Evolutionary conservation across 1,139 yeast species (phyloP), one percentile per base, ranked within the genome.

Genomic region (Lodderomyces metapsilosis): DNA sequence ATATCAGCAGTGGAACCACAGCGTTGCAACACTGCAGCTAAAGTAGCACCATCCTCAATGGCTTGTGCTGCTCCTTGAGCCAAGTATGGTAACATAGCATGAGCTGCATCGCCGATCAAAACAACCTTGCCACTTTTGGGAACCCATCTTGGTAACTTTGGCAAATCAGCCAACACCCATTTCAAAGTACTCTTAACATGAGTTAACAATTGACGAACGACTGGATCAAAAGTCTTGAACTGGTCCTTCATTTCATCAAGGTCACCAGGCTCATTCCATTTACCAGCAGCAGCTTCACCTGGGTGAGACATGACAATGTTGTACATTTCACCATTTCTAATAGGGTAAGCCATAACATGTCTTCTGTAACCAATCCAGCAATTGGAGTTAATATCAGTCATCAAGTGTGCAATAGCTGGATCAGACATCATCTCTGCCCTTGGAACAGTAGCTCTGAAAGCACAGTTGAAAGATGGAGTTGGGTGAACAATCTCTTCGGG

Each of bases 311-410:
- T 28, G 6, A 28, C 32, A 28, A 28, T 28, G 18, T 28, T 28
- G n/a, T 28, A 28, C 32, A 28, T 15, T 28, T 28, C 32, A 15
- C 32, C 32, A 28, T 28, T 28, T 15, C 32, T 28, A 5, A 28
- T 28, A 15, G 32, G 32, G 32, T 28, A 28, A 15, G 32, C 32
- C 32, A 28, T 28, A 28, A 28, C 32, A 18, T 28, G 32, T 28
- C 32, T 28, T 28, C 32, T 28, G 18, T 28, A 28, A 5, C 32
- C 32, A 15, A 28, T 28, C 32, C 32, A 28, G 15, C 32, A 28
- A 11, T 28, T 28, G 32, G 32, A 28, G 32, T 28, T 28, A 9
- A 28, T 18, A 28, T 28, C 32, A 15, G 18, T 28, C 32, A 28
- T 15, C 11, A 28, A 28, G 32, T 28, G 32, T 15, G 32, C 18